A percentile compares a stretch with the other conserved stretches of the same genome.
Evolutionary conservation across 352 stramenopile genomes (phyloP).

Genomic region (Pythium scleroteichum): DNA sequence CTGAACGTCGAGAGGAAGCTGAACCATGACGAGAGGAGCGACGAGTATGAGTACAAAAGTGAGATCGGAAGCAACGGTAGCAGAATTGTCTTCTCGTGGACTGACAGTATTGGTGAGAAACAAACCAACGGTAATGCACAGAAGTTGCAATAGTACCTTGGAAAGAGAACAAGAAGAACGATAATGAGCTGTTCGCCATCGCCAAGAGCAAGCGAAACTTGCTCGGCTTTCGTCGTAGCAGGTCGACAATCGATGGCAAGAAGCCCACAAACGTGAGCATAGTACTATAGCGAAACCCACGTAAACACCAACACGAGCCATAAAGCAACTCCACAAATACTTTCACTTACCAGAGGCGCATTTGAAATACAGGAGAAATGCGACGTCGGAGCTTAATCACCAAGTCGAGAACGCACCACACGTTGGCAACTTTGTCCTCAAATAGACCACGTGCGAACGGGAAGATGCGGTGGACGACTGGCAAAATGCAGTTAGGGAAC

Average conservation of each 20-base stretch:
- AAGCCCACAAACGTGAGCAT: constrained; percentile 84
- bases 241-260: constrained; percentile 78
- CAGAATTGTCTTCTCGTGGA: constrained; percentile 97
- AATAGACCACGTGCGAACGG: constrained; percentile 96
- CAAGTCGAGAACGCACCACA: constrained; percentile 94
- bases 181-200: constrained; percentile 83
- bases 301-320: neutral
- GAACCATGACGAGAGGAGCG: constrained; percentile 74
- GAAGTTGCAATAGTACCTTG: constrained; percentile 59
- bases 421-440: constrained; percentile 97
- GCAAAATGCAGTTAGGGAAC: constrained; percentile 3
- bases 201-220: constrained; percentile 82
- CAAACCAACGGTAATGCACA: neutral
- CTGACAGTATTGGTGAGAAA: constrained; percentile 32
- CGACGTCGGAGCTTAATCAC: constrained; percentile 68
- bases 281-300: constrained; percentile 37
- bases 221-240: constrained; percentile 65
- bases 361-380: constrained; percentile 53
- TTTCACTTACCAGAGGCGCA: constrained; percentile 68
- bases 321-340: neutral
- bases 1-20: constrained; percentile 83
- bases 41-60: constrained; percentile 72
- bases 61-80: constrained; percentile 90
- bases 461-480: constrained; percentile 93
- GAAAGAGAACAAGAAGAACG: constrained; percentile 97